Base-by-base conservation (phyloP, 495 filamentous ascomycete genomes). In the Baudoinia panamericana region DNA sequence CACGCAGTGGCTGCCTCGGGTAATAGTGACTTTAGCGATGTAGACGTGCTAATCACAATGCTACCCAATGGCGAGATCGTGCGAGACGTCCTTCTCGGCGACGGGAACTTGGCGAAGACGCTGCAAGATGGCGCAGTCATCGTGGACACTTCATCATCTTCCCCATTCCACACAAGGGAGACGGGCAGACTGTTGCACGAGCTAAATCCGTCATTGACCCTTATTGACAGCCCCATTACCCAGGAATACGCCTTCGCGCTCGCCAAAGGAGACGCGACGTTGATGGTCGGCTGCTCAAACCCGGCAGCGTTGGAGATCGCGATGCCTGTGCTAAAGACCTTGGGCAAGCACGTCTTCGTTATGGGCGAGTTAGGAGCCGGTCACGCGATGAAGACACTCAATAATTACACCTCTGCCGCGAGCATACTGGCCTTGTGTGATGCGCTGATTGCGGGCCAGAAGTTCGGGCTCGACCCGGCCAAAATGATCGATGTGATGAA, bases 401-500 rank as follows among this genome's bases (percentile, higher is more conserved):
- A 48, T 27, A 48, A 48, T 22, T 48, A 48, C 17, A 38, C 39
- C 5, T 24, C 15, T 16, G 45, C 45, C 3, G 45, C 45, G 7
- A 43, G 39, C 17, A 47, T 47, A 4, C 21, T 47, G 23, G 44
- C 30, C 2, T 17, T 48, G 30, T 43, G 39, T 24, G 45, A 48
- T 43, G 38, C 45, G 5, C 23, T 48, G 39, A 39, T 43, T 13
- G 39, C 39, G 11, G 45, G 45, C 3, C 45, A 48, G 34, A 42
- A 48, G 18, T 48, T 48, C 19, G 45, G 45, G 5, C 24, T 48
- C 10, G 45, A 48, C 13, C 39, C 45, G 3, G 24, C 16, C 24
- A 42, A 48, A 28, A 48, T 48, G 45, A 21, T 48, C 8, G 45
- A 48, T 30, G 45, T 48, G 27, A 48, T 48, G 45, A 48, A 48